These are phyloP conservation scores for Thozetella sp. DNA, from an alignment of 495 filamentous ascomycete genomes.

Conservation along the genomic window DNA sequence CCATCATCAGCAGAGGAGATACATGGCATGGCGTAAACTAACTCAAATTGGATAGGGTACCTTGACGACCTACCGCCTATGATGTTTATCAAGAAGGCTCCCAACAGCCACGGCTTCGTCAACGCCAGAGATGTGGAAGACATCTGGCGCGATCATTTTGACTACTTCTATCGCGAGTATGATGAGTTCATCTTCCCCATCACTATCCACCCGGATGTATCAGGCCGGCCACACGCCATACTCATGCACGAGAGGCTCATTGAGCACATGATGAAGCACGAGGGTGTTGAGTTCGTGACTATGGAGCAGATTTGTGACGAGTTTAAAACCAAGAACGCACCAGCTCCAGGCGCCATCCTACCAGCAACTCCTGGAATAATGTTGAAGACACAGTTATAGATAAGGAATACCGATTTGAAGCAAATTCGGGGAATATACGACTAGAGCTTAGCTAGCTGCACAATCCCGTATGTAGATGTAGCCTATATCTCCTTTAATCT, in stretches of 20 bases:
- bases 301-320: conserved; percentile 59
- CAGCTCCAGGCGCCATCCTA: conserved; percentile 67
- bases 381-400: conserved; percentile 14
- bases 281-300: conserved; percentile 57
- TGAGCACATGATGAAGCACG: conserved; percentile 49
- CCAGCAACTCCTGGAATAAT: conserved; percentile 63
- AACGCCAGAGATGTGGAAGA: conserved; percentile 55
- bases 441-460: too few species aligned
- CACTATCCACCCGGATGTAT: conserved; percentile 61
- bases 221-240: conserved; percentile 59
- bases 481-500: too few species aligned
- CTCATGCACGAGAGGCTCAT: conserved; percentile 57
- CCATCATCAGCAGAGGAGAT: too few species aligned
- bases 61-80: conserved; percentile 58
- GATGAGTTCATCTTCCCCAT: conserved; percentile 65
- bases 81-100: conserved; percentile 57
- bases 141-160: conserved; percentile 62
- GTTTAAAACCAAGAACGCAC: conserved; percentile 65
- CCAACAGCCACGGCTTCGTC: conserved; percentile 60
- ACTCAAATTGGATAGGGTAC: conserved; percentile 36
- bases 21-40: not conserved
- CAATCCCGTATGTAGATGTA: too few species aligned
- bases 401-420: too few species aligned
- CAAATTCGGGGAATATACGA: too few species aligned
- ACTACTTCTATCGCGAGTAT: conserved; percentile 62